phyloP scores from a whole-genome alignment of 108 stramenopile genomes.

The Discostella pseudostelligera region DNA sequence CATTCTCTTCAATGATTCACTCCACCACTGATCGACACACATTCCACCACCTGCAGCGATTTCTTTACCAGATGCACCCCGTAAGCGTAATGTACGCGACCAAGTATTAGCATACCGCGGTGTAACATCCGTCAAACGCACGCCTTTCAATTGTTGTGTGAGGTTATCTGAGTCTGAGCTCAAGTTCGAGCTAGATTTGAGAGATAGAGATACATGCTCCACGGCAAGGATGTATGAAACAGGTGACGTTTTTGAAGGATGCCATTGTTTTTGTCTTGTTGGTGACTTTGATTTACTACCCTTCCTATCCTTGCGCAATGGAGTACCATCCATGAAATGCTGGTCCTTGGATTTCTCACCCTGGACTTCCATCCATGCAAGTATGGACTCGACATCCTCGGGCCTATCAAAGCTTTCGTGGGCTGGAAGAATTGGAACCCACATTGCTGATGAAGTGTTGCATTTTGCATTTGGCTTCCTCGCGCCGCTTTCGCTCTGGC shows the following conservation, averaged over 20 bases:
- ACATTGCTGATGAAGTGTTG: constrained; percentile 9
- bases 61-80: constrained; percentile 55
- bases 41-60: constrained; percentile 30
- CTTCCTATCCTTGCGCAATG: neutral
- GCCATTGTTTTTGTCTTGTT: constrained; percentile 12
- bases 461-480: neutral
- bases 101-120: constrained; percentile 74
- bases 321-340: neutral
- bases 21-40: constrained; percentile 50
- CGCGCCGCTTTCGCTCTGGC: constrained; percentile 14
- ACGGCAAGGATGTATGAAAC: constrained; percentile 72
- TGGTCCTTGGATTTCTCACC: constrained; percentile 1
- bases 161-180: neutral
- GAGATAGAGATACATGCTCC: constrained; percentile 45
- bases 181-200: neutral
- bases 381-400: constrained; percentile 42
- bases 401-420: constrained; percentile 50
- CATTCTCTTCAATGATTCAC: constrained; percentile 18
- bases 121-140: constrained; percentile 81
- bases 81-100: constrained; percentile 58
- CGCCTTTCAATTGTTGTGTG: neutral
- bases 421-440: constrained; percentile 33
- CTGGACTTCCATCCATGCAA: constrained; percentile 20
- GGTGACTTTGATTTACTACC: constrained; percentile 3
- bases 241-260: constrained; percentile 25